These are phyloP conservation scores for Vitellaria paradoxa DNA, from an alignment of 179 eudicot genomes.

Conservation along the genomic window DNA sequence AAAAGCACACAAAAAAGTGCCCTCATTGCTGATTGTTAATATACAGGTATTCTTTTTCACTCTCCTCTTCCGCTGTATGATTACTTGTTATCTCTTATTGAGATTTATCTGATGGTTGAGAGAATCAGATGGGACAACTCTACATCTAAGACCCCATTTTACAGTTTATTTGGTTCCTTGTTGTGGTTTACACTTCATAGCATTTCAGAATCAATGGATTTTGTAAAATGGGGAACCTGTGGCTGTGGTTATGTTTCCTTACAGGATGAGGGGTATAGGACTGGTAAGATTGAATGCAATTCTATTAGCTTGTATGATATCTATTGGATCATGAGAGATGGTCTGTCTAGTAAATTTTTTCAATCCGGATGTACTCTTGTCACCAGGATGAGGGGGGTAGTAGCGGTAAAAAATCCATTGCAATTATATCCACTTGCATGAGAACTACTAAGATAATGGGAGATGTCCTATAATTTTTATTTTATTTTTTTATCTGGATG, in stretches of 20 bases:
- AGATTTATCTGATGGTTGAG: not conserved
- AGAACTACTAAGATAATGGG: not conserved
- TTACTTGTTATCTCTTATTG: not conserved
- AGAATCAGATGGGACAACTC: not conserved
- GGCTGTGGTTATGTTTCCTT: not conserved
- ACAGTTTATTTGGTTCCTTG: not conserved
- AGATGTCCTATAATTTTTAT: not conserved
- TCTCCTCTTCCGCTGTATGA: not conserved
- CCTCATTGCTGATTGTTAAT: conserved; percentile 71
- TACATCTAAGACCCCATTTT: not conserved
- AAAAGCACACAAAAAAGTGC: conserved; percentile 48
- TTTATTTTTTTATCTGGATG: not conserved
- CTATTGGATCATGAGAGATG: not conserved
- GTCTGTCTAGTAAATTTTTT: not conserved
- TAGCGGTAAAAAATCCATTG: not conserved
- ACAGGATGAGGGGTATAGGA: not conserved
- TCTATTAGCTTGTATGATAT: not conserved
- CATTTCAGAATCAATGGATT: not conserved
- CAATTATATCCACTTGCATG: not conserved
- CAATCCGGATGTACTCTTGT: not conserved
- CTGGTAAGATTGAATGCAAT: not conserved
- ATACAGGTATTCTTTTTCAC: conserved; percentile 53
- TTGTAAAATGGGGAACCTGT: not conserved
- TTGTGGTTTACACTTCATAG: not conserved
- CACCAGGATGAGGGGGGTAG: not conserved